These are phyloP conservation scores for Monotropa hypopitys DNA, from an alignment of 179 eudicot species.

Conservation along the genomic window DNA sequence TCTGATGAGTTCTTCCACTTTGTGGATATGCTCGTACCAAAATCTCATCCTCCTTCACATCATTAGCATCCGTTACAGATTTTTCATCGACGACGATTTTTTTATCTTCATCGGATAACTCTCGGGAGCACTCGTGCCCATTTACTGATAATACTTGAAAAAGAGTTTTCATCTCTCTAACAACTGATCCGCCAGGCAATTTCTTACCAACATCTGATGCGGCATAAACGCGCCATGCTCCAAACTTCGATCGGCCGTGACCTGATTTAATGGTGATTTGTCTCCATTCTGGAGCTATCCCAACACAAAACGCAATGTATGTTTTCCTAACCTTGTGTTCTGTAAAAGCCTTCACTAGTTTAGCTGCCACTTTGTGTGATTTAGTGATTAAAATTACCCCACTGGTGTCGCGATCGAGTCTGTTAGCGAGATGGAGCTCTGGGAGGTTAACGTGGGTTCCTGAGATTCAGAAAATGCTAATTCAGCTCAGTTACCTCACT, in stretches of 20 bases:
- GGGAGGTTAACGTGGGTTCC: slow-evolving; percentile 29
- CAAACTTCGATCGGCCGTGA: slow-evolving; percentile 85
- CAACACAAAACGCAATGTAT: slow-evolving; percentile 63
- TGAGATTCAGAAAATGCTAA: slow-evolving; percentile 14
- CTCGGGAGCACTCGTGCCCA: slow-evolving; percentile 21
- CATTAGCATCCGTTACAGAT: slow-evolving; percentile 18
- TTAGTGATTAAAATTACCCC: slow-evolving; percentile 80
- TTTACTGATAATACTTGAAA: slow-evolving; percentile 62
- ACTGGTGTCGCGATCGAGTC: slow-evolving; percentile 94
- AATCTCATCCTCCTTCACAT: slow-evolving; percentile 40
- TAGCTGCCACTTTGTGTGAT: slow-evolving; percentile 79
- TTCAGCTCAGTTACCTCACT: background rate
- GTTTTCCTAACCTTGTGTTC: slow-evolving; percentile 84
- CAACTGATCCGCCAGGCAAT: slow-evolving; percentile 74
- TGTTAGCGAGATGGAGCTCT: slow-evolving; percentile 82
- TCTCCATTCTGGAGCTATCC: slow-evolving; percentile 58
- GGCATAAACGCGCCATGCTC: slow-evolving; percentile 95
- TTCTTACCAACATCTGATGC: slow-evolving; percentile 55
- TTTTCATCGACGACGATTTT: slow-evolving; percentile 48
- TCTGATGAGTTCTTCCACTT: slow-evolving; percentile 97
- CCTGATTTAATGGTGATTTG: slow-evolving; percentile 57
- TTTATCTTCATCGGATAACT: slow-evolving; percentile 20
- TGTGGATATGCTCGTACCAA: slow-evolving; percentile 70
- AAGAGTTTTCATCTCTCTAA: slow-evolving; percentile 74
- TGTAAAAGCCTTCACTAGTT: slow-evolving; percentile 88